These are phyloP conservation scores for Theobroma grandiflorum DNA, from an alignment of 441 rosid species.

Conservation along the genomic window DNA sequence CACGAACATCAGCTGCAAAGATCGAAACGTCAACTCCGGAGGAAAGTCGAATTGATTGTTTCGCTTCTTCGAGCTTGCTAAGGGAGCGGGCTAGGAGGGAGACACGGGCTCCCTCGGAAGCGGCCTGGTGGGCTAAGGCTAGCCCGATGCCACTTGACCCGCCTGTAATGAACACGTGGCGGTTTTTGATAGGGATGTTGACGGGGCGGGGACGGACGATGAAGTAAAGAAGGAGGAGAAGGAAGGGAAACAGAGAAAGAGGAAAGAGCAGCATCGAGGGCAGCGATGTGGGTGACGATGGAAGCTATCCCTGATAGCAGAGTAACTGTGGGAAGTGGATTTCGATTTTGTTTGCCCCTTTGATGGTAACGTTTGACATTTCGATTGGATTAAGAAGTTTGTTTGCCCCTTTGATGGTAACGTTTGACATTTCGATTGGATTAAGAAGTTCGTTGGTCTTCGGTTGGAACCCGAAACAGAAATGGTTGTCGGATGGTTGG, in stretches of 20 bases:
- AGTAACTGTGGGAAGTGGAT: background rate
- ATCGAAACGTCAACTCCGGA: conserved; percentile 74
- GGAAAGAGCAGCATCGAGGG: conserved; percentile 28
- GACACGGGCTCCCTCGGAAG: conserved; percentile 71
- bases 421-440: background rate
- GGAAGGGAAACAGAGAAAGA: conserved; percentile 46
- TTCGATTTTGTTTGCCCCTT: background rate
- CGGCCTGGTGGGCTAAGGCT: conserved; percentile 74
- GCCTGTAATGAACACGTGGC: conserved; percentile 94
- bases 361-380: background rate
- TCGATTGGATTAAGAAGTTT: background rate
- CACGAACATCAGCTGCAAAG: conserved; percentile 82
- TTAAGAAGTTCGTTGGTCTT: no score
- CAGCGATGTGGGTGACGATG: conserved; percentile 34
- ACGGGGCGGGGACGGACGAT: conserved; percentile 72
- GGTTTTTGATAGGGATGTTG: conserved; percentile 68
- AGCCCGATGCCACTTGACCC: conserved; percentile 95
- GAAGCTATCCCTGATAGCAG: background rate
- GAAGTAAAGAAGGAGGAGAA: conserved; percentile 53
- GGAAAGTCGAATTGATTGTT: conserved; percentile 57
- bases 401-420: no score
- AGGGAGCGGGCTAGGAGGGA: conserved; percentile 79
- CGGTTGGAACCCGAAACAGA: no score
- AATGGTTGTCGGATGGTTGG: background rate
- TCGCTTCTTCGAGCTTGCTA: conserved; percentile 74